Conservation (phyloP, 1,284 basidiomycete species). For the Taiwanofungus camphoratus region DNA sequence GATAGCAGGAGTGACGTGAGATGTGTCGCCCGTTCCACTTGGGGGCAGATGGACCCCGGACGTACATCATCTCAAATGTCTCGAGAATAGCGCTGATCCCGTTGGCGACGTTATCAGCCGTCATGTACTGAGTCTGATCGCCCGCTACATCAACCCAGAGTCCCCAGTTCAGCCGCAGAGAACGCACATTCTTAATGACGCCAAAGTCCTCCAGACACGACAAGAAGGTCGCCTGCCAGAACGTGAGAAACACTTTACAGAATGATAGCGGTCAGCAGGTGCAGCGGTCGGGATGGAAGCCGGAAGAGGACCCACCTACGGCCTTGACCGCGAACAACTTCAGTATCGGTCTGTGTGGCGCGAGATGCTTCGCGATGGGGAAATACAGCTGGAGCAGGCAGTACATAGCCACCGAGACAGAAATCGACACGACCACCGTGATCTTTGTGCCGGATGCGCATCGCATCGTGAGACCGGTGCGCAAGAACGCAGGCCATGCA, state of each 20-base stretch:
- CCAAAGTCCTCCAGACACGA: constrained; percentile 55
- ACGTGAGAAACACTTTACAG: constrained; percentile 65
- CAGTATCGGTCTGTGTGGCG: constrained; percentile 58
- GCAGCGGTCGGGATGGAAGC: too few species aligned
- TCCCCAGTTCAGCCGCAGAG: not conserved
- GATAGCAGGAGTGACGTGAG: not conserved
- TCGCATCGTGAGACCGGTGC: not conserved
- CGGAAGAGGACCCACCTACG: constrained; percentile 43
- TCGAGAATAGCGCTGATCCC: constrained; percentile 67
- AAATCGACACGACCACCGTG: constrained; percentile 57
- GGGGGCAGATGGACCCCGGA: constrained; percentile 9
- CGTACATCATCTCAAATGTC: constrained; percentile 74
- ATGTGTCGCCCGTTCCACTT: not conserved
- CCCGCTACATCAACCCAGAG: not conserved
- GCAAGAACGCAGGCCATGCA: not conserved
- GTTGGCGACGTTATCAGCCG: constrained; percentile 69
- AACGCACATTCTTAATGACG: constrained; percentile 60
- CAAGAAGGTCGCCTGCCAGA: constrained; percentile 71
- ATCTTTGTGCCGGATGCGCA: constrained; percentile 40
- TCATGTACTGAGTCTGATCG: constrained; percentile 58
- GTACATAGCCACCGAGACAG: constrained; percentile 79
- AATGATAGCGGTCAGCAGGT: not conserved
- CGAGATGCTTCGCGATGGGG: constrained; percentile 48
- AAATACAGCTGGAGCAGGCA: constrained; percentile 75
- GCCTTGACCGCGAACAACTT: constrained; percentile 74